phyloP scores from a whole-genome alignment of 108 stramenopile genomes.

The Cafeteria roenbergensis region DNA sequence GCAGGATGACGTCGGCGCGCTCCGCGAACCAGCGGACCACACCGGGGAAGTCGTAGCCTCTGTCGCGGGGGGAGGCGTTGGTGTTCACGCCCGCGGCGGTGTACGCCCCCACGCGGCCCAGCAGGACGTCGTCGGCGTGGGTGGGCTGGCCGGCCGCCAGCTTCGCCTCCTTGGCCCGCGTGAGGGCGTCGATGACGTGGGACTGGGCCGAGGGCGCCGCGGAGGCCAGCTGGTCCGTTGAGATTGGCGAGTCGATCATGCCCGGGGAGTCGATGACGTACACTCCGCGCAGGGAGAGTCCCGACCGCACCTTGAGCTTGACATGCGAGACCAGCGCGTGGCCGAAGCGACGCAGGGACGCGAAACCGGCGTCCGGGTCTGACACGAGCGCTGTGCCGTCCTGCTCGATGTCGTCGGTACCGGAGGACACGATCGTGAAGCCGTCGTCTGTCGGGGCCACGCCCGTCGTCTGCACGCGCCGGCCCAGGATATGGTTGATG shows the following conservation, averaged over 20 bases:
- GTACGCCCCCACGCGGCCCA: too few species aligned
- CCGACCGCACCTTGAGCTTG: conserved; percentile 65
- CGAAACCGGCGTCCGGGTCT: conserved; percentile 93
- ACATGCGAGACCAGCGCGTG: conserved; percentile 87
- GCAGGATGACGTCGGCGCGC: conserved; percentile 85
- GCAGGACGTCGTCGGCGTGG: too few species aligned
- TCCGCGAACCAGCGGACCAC: conserved; percentile 88
- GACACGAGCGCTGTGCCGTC: conserved; percentile 70
- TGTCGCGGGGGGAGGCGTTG: conserved; percentile 49
- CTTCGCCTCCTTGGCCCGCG: too few species aligned
- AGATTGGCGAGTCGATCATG: conserved; percentile 73
- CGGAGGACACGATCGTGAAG: conserved; percentile 93
- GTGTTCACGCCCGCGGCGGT: neutral
- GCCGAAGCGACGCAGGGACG: conserved; percentile 72
- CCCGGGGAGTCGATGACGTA: conserved; percentile 87
- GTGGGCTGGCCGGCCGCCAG: too few species aligned
- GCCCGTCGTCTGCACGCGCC: conserved; percentile 81
- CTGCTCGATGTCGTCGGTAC: conserved; percentile 71
- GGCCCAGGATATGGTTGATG: conserved; percentile 79
- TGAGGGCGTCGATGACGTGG: too few species aligned
- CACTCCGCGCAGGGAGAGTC: conserved; percentile 47
- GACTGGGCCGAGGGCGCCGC: too few species aligned
- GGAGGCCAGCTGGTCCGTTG: neutral
- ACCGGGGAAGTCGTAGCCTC: conserved; percentile 93
- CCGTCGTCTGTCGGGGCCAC: conserved; percentile 99